Evolutionary conservation across 169 alveolate species (phyloP), one percentile per base, ranked within the genome.

Genomic region (Plasmodium knowlesi): DNA sequence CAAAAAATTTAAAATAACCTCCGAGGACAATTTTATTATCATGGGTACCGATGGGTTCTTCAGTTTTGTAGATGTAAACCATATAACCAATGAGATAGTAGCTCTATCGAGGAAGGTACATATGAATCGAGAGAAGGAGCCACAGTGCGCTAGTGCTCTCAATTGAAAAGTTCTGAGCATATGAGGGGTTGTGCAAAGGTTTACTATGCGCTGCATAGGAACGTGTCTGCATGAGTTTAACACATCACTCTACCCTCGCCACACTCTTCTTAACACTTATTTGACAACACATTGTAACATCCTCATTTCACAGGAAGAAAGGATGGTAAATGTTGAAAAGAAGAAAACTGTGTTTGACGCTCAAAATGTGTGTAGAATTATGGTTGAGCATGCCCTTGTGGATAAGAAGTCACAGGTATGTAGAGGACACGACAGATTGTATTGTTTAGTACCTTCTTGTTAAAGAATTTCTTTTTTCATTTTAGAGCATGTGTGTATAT

Each of bases 31-130:
- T 85, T 98, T 99, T 94, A 96, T 99, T 41, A 92, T 99, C 80
- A 82, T 99, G 90, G 99, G 99, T 12, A 99, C 99, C 85, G 99
- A 99, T 96, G 99, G 99, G 5, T 98, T 99, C 71, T 99, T 99
- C 99, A 99, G 98, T 92, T 85, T 82, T 41, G 94, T 95, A 82
- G 93, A 86, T 34, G 88, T 93, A 12, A 61, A 72, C 25, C 90
- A 95, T 43, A 93, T 92, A 53, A 86, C 83, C 32, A 39, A 57
- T 12, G 86, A 79, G 37, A 92, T 93, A 25, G 61, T 82, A 5
- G 79, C 83, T 37, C 39, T 91, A n/a, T 80, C 92, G 28, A 89
- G 91, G 70, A 88, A 93, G 95, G 95, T 81, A 34, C 37, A 72
- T 54, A 16, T 3, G 16, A 72, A 73, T 22, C 54, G 78, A 71